Evolutionary conservation across 768 basidiomycete species (phyloP).

Genomic region (Gyrodon lividus): DNA sequence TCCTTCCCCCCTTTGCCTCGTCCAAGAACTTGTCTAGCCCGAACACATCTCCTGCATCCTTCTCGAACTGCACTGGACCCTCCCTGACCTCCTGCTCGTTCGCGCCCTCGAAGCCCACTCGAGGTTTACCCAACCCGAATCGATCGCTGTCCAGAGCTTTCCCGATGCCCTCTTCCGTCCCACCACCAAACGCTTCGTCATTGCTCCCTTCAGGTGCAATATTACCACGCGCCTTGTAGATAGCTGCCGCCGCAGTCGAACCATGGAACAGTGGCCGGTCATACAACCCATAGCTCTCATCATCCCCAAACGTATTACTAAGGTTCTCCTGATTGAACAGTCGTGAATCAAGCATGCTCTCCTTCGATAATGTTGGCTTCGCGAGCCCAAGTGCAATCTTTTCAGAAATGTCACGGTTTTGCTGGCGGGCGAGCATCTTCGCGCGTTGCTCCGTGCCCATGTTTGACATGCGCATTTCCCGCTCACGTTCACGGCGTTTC

Average conservation of each 20-base stretch:
- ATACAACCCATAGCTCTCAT: constrained; percentile 93
- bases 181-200: constrained; percentile 91
- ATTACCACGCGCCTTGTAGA: constrained; percentile 93
- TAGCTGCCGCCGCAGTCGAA: constrained; percentile 96
- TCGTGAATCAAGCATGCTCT: constrained; percentile 95
- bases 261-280: constrained; percentile 96
- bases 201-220: constrained; percentile 67
- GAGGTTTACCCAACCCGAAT: constrained; percentile 83
- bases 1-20: constrained; percentile 93
- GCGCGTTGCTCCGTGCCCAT: constrained; percentile 98
- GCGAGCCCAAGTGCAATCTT: constrained; percentile 98
- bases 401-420: constrained; percentile 99
- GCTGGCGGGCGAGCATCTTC: constrained; percentile 92
- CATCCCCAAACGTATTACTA: constrained; percentile 77
- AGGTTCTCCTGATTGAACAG: constrained; percentile 96
- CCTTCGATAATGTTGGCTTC: constrained; percentile 94
- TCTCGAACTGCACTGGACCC: constrained; percentile 98
- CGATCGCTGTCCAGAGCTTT: constrained; percentile 91
- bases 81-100: constrained; percentile 79
- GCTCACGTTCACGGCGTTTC: constrained; percentile 90
- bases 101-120: constrained; percentile 90
- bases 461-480: constrained; percentile 98
- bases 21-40: constrained; percentile 97
- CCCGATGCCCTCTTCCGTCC: constrained; percentile 92
- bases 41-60: constrained; percentile 95